Evolutionary conservation across 257 asterid species (phyloP).

Genomic region (Solanum pimpinellifolium): DNA sequence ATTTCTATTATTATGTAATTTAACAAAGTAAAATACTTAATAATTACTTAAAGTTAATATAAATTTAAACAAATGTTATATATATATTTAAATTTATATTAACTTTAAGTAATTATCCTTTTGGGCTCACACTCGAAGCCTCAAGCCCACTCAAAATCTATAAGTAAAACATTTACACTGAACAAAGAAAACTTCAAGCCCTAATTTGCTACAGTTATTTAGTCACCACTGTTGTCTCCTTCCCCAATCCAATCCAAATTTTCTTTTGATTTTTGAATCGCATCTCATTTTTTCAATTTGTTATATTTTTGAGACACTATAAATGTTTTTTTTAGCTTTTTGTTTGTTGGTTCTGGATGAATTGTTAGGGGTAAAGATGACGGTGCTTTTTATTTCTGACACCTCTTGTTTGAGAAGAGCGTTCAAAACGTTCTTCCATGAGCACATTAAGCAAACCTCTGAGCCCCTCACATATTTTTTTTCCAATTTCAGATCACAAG

Average conservation of each 20-base stretch:
- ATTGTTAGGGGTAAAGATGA: neutral
- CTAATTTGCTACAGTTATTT: neutral
- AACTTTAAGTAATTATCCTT: too few relatives aligned
- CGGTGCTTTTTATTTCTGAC: too few relatives aligned
- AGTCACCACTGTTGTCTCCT: neutral
- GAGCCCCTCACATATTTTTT: slow-evolving; percentile 12
- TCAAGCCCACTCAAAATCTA: neutral
- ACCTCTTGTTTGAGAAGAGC: slow-evolving; percentile 19
- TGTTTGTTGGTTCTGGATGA: neutral
- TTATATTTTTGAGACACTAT: neutral
- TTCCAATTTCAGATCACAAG: neutral
- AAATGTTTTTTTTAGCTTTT: too few relatives aligned
- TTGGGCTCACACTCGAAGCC: neutral
- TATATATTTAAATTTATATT: too few relatives aligned
- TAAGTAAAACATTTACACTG: neutral
- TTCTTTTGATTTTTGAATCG: too few relatives aligned
- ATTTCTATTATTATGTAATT: too few relatives aligned
- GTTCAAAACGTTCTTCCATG: slow-evolving; percentile 37
- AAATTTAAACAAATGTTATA: too few relatives aligned
- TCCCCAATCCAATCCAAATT: neutral
- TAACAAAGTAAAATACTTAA: too few relatives aligned
- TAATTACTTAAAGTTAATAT: too few relatives aligned
- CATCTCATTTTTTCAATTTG: neutral
- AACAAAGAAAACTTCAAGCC: neutral
- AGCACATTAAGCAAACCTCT: slow-evolving; percentile 70